A percentile compares a stretch with the other conserved stretches of the same genome.
These are phyloP conservation scores for Leccinellum rugosiceps DNA, from an alignment of 768 basidiomycete genomes.

Conservation along the genomic window DNA sequence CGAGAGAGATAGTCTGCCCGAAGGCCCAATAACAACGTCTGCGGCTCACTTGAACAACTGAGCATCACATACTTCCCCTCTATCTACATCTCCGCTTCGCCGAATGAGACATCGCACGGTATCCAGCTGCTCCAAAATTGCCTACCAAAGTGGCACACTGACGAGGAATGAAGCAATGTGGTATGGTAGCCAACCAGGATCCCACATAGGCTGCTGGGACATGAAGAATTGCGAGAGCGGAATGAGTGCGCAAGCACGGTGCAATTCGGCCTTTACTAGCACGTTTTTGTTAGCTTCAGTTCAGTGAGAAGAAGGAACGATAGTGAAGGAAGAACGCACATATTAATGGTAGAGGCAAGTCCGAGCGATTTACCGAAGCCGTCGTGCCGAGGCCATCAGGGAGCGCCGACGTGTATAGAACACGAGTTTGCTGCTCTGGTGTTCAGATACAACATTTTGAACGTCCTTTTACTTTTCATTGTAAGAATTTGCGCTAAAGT, in stretches of 20 bases:
- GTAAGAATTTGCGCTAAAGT: conserved; percentile 7
- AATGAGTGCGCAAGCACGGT: conserved; percentile 42
- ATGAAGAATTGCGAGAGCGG: conserved; percentile 54
- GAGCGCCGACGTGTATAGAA: conserved; percentile 53
- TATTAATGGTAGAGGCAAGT: conserved; percentile 67
- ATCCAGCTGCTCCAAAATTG: conserved; percentile 71
- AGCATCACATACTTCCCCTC: conserved; percentile 75
- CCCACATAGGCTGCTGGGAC: conserved; percentile 59
- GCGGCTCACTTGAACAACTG: conserved; percentile 61
- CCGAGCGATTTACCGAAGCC: conserved; percentile 75
- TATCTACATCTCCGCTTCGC: conserved; percentile 50
- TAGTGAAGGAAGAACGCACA: conserved; percentile 39
- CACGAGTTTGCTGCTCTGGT: conserved; percentile 52
- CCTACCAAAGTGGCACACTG: conserved; percentile 83
- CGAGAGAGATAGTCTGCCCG: conserved; percentile 43
- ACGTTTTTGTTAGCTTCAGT: conserved; percentile 27
- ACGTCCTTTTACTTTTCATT: conserved; percentile 10
- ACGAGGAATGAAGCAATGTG: conserved; percentile 72
- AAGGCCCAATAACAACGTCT: conserved; percentile 46
- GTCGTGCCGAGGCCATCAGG: conserved; percentile 60
- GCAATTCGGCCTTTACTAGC: conserved; percentile 71
- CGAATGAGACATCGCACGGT: conserved; percentile 56
- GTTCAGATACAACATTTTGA: conserved; percentile 6
- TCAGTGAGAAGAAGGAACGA: neutral
- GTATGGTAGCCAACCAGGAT: conserved; percentile 64